Conservation (phyloP, 73 alveolate species). For the Tetrahymena borealis region DNA sequence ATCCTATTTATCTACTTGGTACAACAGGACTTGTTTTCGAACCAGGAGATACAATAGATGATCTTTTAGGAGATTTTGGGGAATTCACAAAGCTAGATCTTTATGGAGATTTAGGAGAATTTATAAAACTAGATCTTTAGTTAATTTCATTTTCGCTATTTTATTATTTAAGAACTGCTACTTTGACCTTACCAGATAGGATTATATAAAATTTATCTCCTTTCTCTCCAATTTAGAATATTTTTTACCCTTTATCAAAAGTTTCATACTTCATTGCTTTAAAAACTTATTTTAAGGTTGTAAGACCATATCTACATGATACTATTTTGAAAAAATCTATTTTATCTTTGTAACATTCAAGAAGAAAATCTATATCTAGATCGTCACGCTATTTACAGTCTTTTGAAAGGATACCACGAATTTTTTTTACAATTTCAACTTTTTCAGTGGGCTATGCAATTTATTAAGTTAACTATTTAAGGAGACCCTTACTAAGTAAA, state of each 20-base stretch:
- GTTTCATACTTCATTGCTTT: neutral
- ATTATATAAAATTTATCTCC: constrained; percentile 14
- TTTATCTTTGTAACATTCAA: neutral
- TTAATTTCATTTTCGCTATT: neutral
- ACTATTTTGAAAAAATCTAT: neutral
- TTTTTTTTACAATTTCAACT: neutral
- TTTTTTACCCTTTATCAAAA: neutral
- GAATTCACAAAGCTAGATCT: too few species aligned
- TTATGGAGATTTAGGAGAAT: neutral
- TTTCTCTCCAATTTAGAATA: constrained; percentile 7
- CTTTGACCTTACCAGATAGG: neutral
- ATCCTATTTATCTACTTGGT: too few species aligned
- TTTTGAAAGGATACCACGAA: neutral
- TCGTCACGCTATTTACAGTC: neutral
- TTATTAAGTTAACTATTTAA: neutral
- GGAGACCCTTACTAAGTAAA: neutral
- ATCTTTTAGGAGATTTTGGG: too few species aligned
- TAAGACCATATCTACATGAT: neutral
- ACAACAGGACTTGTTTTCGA: too few species aligned
- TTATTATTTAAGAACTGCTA: neutral
- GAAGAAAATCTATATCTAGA: neutral
- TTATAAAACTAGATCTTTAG: neutral
- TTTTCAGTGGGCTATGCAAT: neutral
- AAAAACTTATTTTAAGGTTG: neutral
- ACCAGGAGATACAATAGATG: too few species aligned